Base-by-base conservation (phyloP, 1,139 yeast species). In the Saccharomyces hybrid region DNA sequence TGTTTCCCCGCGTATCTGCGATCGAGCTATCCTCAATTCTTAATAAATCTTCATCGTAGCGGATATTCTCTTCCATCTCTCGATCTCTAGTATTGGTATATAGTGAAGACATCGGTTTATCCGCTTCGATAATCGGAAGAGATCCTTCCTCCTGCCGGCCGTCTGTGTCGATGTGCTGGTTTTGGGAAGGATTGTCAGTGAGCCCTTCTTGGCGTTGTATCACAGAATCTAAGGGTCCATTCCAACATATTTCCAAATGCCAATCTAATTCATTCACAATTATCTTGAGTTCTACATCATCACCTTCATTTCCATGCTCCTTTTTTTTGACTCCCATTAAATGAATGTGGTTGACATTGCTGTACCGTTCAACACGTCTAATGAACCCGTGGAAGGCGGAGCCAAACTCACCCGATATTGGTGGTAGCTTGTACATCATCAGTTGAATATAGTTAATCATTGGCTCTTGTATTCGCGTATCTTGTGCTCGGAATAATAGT, bases 221-320 rank as follows among this genome's bases (percentile, higher is more conserved):
- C 25, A 53, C 53, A 25, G 57, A 50, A 42, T 51, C 66, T 27
- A 69, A 51, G 1, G 69, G 68, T 1, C 72, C 72, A 53, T 68
- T 67, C 72, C 72, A 69, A 44, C 62, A 57, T 5, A 69, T 62
- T 27, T 66, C 64, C 48, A 68, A 56, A 49, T 66, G 55, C 72
- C 72, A 69, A 51, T 66, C 67, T 27, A 65, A 52, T 51, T 67
- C 70, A 55, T 67, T 60, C 2, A 68, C 69, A 3, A 64, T 52
- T 11, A 67, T 60, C 41, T 59, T 61, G 14, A 68, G 50, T 47
- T 57, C 58, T 4, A 55, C 56, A n/a, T 59, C 58, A 25, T 58
- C 55, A 4, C 50, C 52, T 1, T 54, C 50, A 14, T 34, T 47
- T 11, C 54, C 47, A 2, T 47, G 51, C 26, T 54, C 49, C 27